These are phyloP conservation scores for Hibiscus tridactylites DNA, from an alignment of 345 rosid genomes.

Conservation along the genomic window DNA sequence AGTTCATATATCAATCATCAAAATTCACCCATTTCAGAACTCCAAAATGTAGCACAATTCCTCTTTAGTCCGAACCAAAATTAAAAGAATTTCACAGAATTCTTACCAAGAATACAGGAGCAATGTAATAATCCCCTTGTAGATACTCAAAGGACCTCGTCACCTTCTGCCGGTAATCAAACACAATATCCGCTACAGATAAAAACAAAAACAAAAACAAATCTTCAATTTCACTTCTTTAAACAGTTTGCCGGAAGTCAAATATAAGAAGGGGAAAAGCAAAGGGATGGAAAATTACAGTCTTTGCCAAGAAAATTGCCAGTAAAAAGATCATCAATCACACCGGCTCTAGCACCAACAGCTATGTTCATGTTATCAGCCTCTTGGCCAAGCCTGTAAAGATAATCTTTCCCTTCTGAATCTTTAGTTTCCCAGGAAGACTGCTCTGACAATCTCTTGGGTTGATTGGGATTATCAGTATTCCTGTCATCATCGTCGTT, in stretches of 20 bases:
- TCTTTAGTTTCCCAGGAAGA: conserved; percentile 92
- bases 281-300: conserved; percentile 30
- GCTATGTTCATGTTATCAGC: conserved; percentile 81
- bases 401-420: conserved; percentile 66
- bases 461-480: conserved; percentile 5
- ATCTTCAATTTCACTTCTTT: background rate
- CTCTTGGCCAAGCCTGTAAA: conserved; percentile 75
- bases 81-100: background rate
- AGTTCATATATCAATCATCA: background rate
- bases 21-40: background rate
- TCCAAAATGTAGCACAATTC: background rate
- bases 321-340: conserved; percentile 68
- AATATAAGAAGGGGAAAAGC: background rate
- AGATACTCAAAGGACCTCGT: conserved; percentile 89
- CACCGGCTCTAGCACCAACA: conserved; percentile 78
- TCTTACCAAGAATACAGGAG: conserved; percentile 70
- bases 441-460: conserved; percentile 56
- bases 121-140: conserved; percentile 88
- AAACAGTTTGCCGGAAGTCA: background rate
- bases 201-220: background rate
- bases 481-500: conserved; percentile 7
- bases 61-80: background rate
- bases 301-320: conserved; percentile 88
- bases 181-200: conserved; percentile 77
- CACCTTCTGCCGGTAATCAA: conserved; percentile 87